These are phyloP conservation scores for Leishmania tropica DNA, from an alignment of 208 protist species.

Conservation along the genomic window DNA sequence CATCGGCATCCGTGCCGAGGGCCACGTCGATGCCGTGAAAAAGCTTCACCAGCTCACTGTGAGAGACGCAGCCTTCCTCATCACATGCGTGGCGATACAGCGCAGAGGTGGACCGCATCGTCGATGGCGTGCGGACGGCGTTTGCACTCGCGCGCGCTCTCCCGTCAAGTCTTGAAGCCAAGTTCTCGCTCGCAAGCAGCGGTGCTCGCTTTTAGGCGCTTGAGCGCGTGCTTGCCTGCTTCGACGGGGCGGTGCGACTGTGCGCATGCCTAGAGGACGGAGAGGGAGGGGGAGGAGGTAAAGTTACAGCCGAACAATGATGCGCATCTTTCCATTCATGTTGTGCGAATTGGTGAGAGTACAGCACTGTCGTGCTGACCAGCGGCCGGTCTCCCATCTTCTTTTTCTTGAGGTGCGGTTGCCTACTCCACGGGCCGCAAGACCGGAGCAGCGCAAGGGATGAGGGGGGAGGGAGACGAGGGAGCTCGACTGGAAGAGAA, in stretches of 20 bases:
- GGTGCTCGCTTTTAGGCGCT: too few relatives aligned
- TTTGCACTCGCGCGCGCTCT: not conserved
- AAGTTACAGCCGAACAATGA: not conserved
- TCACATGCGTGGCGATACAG: conserved; percentile 75
- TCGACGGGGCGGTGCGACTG: too few relatives aligned
- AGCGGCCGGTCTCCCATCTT: not conserved
- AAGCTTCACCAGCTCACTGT: conserved; percentile 58
- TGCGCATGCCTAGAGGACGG: not conserved
- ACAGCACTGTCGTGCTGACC: not conserved
- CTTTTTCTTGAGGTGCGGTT: not conserved
- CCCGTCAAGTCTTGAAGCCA: not conserved
- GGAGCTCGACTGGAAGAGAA: not conserved
- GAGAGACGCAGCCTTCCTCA: conserved; percentile 54
- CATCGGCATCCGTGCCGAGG: conserved; percentile 2
- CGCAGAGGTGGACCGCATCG: conserved; percentile 64
- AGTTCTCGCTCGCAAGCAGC: not conserved
- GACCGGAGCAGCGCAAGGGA: not conserved
- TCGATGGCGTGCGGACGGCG: not conserved
- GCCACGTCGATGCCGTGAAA: conserved; percentile 54
- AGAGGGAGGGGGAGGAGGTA: not conserved
- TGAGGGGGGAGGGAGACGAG: not conserved
- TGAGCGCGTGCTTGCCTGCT: too few relatives aligned
- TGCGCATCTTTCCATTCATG: not conserved
- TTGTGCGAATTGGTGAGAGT: not conserved
- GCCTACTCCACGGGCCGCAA: not conserved